These are phyloP conservation scores for Coemansia sp. DNA, from an alignment of 192 early-diverging fungal genomes.

Conservation along the genomic window DNA sequence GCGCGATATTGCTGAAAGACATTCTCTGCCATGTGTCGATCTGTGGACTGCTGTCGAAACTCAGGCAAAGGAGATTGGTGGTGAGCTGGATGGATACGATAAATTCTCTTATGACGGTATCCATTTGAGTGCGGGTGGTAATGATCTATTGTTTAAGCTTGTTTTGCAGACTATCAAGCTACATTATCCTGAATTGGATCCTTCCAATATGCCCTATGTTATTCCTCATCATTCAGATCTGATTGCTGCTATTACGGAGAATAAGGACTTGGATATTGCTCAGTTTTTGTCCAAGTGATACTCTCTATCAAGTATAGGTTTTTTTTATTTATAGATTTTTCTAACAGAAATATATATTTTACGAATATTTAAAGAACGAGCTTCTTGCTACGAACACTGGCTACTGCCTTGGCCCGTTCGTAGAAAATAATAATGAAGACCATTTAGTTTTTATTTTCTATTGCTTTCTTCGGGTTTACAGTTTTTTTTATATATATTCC, in stretches of 20 bases:
- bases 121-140: constrained; percentile 42
- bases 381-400: neutral
- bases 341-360: too few species aligned
- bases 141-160: constrained; percentile 28
- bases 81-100: constrained; percentile 17
- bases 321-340: too few species aligned
- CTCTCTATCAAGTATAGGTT: neutral
- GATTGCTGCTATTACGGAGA: neutral
- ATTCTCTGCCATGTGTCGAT: constrained; percentile 26
- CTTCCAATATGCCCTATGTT: constrained; percentile 20
- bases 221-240: constrained; percentile 4
- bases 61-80: neutral
- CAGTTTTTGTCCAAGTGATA: neutral
- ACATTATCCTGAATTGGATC: constrained; percentile 24
- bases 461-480: too few species aligned
- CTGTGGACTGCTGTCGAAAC: constrained; percentile 37
- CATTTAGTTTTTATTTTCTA: too few species aligned
- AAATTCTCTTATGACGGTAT: constrained; percentile 29
- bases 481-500: neutral
- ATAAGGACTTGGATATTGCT: neutral
- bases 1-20: neutral
- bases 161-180: constrained; percentile 10
- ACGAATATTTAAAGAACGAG: too few species aligned
- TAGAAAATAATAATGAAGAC: too few species aligned
- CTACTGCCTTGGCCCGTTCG: too few species aligned